Evolutionary conservation across 495 filamentous ascomycete species (phyloP), one percentile per base, ranked within the genome.

Genomic region (Xylaria scruposa): DNA sequence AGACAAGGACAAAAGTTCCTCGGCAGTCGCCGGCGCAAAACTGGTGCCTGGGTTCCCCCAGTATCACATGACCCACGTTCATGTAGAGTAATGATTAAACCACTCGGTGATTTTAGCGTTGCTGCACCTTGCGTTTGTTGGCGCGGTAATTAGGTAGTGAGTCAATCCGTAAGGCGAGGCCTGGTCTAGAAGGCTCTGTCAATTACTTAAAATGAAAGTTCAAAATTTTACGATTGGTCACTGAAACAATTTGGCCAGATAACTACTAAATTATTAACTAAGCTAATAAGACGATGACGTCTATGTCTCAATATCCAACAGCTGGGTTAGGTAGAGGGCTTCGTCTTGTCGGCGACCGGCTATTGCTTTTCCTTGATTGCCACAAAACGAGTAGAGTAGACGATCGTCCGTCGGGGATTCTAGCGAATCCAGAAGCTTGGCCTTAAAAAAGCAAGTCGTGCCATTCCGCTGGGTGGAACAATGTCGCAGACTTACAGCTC

Each of bases 181-280:
- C 38, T 44, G 10, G 38, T 42, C n/a, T n/a, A 13, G 19, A 38
- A 38, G 8, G 36, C 36, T 38, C 36, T 38, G 36, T 38, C 36
- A 38, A 6, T 38, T 38, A 38, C 1, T 31, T 31, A 31, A 31
- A 36, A 2, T 19, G 17, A 17, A 13, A 65, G 33, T 2, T 42
- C 15, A 44, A 67, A 67, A 40, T 67, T 67, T 40, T 67, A 67
- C 64, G 64, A 67, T 67, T 67, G 64, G 64, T 54, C 64, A 54
- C 29, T 56, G 29, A 29, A 56, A 31, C 26, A 56, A 1, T 42
- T 31, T 56, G 15, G 53, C 53, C 53, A 31, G 29, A 56, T 56
- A n/a, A n/a, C n/a, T n/a, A 56, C 13, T 26, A 24, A 24, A 21
- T 26, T 24, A 54, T 8, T 13, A 10, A 4, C 24, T 13, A 56